Evolutionary conservation across 129 eudicot genomes (phyloP).

Genomic region (Helianthus annuus): HanXRQr2.0-SUNRISE NC_035435.2:115633216-115633715

Average conservation of each 20-base stretch:
- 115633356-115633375: conserved; percentile 23
- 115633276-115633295: conserved; percentile 56
- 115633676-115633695: conserved; percentile 1
- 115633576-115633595: conserved; percentile 89
- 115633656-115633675: background rate
- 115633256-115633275: conserved; percentile 62
- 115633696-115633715: conserved; percentile 16
- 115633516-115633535: conserved; percentile 58
- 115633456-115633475: conserved; percentile 38
- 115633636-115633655: background rate
- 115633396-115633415: conserved; percentile 1
- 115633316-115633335: conserved; percentile 44
- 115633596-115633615: background rate
- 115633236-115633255: conserved; percentile 69
- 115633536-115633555: conserved; percentile 64
- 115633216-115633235: conserved; percentile 65
- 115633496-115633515: no score
- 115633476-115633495: no score
- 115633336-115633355: conserved; percentile 2
- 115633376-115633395: conserved; percentile 61
- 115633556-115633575: conserved; percentile 63
- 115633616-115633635: background rate
- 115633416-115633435: conserved; percentile 45
- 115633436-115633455: conserved; percentile 66
- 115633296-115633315: conserved; percentile 57